A percentile compares a stretch with the other conserved stretches of the same genome.
Evolutionary conservation across 768 basidiomycete genomes (phyloP).

Genomic region (Glaciozyma martinii): DNA sequence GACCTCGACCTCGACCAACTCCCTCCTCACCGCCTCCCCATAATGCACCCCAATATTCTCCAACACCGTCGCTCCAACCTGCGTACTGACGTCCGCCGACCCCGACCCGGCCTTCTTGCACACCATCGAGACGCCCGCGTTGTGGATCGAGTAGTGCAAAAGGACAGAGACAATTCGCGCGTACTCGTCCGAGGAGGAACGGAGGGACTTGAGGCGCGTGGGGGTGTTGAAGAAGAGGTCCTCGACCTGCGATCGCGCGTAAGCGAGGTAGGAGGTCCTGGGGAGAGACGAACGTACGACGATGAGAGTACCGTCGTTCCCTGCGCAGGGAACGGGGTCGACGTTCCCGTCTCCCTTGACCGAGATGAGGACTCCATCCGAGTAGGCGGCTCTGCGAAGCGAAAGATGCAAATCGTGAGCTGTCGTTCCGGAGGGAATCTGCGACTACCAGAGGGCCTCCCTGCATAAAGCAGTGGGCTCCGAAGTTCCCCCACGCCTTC

Average conservation of each 20-base stretch:
- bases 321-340: constrained; percentile 82
- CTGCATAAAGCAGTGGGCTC: too few relatives aligned
- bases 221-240: constrained; percentile 92
- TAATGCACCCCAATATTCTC: constrained; percentile 74
- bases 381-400: constrained; percentile 59
- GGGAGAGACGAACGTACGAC: constrained; percentile 47
- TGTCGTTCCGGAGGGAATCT: too few relatives aligned
- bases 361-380: constrained; percentile 63
- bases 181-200: constrained; percentile 82
- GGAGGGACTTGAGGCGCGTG: constrained; percentile 71
- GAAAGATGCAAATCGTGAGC: background rate
- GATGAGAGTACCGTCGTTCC: constrained; percentile 87
- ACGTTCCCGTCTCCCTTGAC: constrained; percentile 57
- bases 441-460: too few relatives aligned
- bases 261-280: background rate
- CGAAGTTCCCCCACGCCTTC: too few relatives aligned
- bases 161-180: constrained; percentile 81
- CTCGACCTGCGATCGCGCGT: constrained; percentile 58
- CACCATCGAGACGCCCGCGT: constrained; percentile 72
- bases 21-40: constrained; percentile 67
- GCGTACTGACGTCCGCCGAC: constrained; percentile 24
- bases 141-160: constrained; percentile 88
- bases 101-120: constrained; percentile 59
- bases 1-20: constrained; percentile 48
- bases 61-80: constrained; percentile 49